Evolutionary conservation across 345 rosid species (phyloP), one percentile per base, ranked within the genome.

Genomic region (Barbarea vulgaris): DNA sequence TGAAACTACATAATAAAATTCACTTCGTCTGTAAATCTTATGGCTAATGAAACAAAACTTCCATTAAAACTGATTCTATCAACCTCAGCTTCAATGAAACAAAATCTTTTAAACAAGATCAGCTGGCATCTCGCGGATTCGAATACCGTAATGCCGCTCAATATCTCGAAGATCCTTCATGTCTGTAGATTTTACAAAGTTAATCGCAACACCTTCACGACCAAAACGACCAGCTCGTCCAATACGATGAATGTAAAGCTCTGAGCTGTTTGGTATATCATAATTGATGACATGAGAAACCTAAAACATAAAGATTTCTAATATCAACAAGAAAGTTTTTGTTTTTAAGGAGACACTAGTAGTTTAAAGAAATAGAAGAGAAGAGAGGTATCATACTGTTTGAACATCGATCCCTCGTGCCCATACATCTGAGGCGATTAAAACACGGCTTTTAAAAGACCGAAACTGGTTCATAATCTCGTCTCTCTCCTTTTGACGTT

Each of bases 371-470:
- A 39, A 39, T 6, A 44, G 21, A 13, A 22, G 13, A 57, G 15
- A 53, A 30, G 42, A 17, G 14, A 69, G 10, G 53, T 9, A 63
- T 62, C 88, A 80, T 81, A 77, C 99, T 83, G 93, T 96, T 58
- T 95, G 96, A 77, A 95, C 98, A 77, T 95, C 99, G 54, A 95
- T 89, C 10, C 97, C 96, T 30, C 98, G 82, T 21, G 99, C 99
- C 97, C 97, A 92, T 33, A 92, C 97, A 87, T 95, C 98, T n/a
- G 99, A 92, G 4, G 99, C 93, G 67, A 95, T 95, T 25, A 92
- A 86, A 60, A 95, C 98, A 70, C 97, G 90, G 6, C 86, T 95
- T 61, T 85, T 84, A 58, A 90, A 97, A 6, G 85, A 79, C 28
- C 90, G 83, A 77, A 95, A 95, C 77, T 95, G 93, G 44, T 62